Conservation (phyloP, 2,329 filamentous ascomycete genomes). For the Fonsecaea erecta region DNA sequence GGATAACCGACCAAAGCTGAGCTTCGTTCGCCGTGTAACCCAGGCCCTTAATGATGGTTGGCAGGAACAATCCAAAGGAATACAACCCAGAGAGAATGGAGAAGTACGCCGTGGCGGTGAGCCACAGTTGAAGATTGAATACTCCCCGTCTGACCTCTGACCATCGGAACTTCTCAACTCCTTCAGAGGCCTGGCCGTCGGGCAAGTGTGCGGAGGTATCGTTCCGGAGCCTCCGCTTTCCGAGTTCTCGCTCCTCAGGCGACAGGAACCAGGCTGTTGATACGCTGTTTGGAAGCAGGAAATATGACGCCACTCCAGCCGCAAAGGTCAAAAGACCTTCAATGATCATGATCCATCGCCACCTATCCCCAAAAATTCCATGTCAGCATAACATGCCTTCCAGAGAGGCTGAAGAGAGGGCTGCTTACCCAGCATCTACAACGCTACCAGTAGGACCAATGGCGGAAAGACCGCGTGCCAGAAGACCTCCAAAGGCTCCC, state of each 20-base stretch:
- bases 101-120: slow-evolving; percentile 75
- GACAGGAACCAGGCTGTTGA: slow-evolving; percentile 74
- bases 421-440: slow-evolving; percentile 50
- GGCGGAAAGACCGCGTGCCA: slow-evolving; percentile 83
- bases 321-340: slow-evolving; percentile 44
- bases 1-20: slow-evolving; percentile 75
- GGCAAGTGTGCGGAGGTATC: slow-evolving; percentile 70
- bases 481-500: slow-evolving; percentile 82
- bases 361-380: background rate
- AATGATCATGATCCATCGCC: slow-evolving; percentile 34
- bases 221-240: slow-evolving; percentile 69
- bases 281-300: slow-evolving; percentile 78
- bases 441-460: slow-evolving; percentile 62
- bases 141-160: slow-evolving; percentile 71
- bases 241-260: slow-evolving; percentile 69
- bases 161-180: slow-evolving; percentile 71
- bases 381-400: background rate
- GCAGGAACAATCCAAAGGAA: slow-evolving; percentile 77
- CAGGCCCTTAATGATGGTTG: slow-evolving; percentile 71
- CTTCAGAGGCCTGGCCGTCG: slow-evolving; percentile 54
- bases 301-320: slow-evolving; percentile 44
- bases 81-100: slow-evolving; percentile 81
- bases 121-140: slow-evolving; percentile 75
- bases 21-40: slow-evolving; percentile 65
- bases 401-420: background rate